Evolutionary conservation across 495 filamentous ascomycete species (phyloP), one percentile per base, ranked within the genome.

Genomic region (Hypomontagnella monticulosa): DNA sequence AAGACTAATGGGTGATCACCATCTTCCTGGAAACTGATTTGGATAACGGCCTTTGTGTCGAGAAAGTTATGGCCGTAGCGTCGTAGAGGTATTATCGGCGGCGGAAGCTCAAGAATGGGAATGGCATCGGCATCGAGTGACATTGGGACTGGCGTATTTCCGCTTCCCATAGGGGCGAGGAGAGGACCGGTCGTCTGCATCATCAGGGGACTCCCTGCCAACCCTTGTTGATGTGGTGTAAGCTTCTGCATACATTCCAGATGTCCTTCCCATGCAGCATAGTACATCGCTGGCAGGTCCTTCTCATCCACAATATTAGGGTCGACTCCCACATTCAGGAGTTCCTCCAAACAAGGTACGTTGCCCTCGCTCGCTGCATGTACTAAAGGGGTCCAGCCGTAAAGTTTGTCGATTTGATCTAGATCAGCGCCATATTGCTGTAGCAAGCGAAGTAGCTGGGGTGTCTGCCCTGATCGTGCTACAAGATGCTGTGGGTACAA

Each of bases 61-160:
- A 99, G 80, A 81, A 98, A 99, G 75, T 98, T 99, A 79, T 99
- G 95, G 15, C 95, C 95, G 75, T 98, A 98, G 38, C 95, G 88
- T 52, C 93, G 85, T 30, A 97, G 79, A 11, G 95, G 95, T 66
- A 99, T 97, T 57, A 99, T 97, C 0, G 95, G 95, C 34, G 96
- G 95, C 42, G 95, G 95, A 4, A 99, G 84, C 63, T 91, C 91
- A n/a, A 99, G 84, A 61, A 91, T 87, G 1, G 95, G 95, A 51
- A 99, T 99, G 0, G 88, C 89, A 74, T 98, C 95, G 4, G 82
- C 84, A 63, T 93, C 93, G 18, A 91, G 81, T 44, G 86, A 83
- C 80, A 91, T 89, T 20, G 88, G 84, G 12, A 83, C 75, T 3
- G 85, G 87, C n/a, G 73, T 76, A 57, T 75, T 79, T 48, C 83